Evolutionary conservation across 352 stramenopile species (phyloP), one percentile per base, ranked within the genome.

Genomic region (Pilasporangium apinafurcum): DNA sequence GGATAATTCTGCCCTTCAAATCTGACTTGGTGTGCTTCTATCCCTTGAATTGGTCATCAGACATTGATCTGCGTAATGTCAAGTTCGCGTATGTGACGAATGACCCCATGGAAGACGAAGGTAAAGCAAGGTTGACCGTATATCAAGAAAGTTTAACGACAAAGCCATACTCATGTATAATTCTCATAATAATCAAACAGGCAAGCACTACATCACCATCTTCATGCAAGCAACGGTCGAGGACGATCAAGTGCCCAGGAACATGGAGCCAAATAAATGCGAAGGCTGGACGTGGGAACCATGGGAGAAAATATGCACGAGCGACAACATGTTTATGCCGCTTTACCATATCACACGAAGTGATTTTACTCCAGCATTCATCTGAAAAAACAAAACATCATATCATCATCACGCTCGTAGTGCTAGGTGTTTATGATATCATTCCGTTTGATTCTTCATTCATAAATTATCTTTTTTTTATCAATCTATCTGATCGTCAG

Each of bases 131-230:
- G 7, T 6, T 22, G 22, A 12, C 12, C 30, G 18, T 38, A 21
- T 22, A 21, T 39, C 20, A 24, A 4, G n/a, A n/a, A n/a, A n/a
- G n/a, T n/a, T n/a, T n/a, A n/a, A n/a, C n/a, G n/a, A n/a, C n/a
- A n/a, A n/a, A n/a, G n/a, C n/a, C n/a, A n/a, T n/a, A n/a, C n/a
- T n/a, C n/a, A n/a, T n/a, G n/a, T n/a, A n/a, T n/a, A n/a, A 40
- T 14, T 50, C 14, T n/a, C 14, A n/a, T n/a, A n/a, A n/a, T n/a
- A n/a, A n/a, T n/a, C n/a, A n/a, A n/a, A 20, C 37, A 58, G 44
- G 44, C 37, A 91, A 89, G 46, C 80, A 92, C 56, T 92, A 90
- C 62, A 87, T 90, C 42, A 92, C 81, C 32, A 85, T 92, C 50
- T 76, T 91, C 39, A 86, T 89, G 71, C 73, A 89, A 37, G 76